Evolutionary conservation across 2,329 filamentous ascomycete species (phyloP).

Genomic region (Pseudogymnoascus sp.): DNA sequence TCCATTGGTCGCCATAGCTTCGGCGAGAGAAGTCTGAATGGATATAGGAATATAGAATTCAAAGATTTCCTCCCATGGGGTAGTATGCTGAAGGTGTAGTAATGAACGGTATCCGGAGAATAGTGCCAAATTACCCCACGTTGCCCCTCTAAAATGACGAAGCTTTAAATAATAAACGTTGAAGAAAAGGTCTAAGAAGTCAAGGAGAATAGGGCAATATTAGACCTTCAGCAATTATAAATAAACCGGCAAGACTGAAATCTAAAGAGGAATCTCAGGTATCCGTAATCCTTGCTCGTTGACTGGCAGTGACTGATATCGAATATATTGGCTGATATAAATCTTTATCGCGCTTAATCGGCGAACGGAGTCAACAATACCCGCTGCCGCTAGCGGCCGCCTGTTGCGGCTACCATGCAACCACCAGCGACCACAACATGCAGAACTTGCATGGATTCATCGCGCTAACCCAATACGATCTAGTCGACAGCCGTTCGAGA

Average conservation of each 20-base stretch:
- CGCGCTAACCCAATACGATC: not conserved
- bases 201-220: not conserved
- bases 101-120: not conserved
- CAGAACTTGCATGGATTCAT: not conserved
- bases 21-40: not conserved
- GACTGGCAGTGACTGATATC: not conserved
- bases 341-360: conserved; percentile 8
- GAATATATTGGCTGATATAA: not conserved
- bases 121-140: conserved; percentile 1
- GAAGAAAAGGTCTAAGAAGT: not conserved
- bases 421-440: conserved; percentile 7
- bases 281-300: not conserved
- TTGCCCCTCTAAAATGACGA: conserved; percentile 2
- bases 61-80: not conserved
- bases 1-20: not conserved
- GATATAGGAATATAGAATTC: not conserved
- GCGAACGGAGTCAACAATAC: conserved; percentile 1
- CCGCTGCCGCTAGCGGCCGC: conserved; percentile 1
- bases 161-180: not conserved
- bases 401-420: conserved; percentile 4
- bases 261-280: not conserved
- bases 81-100: not conserved
- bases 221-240: not conserved
- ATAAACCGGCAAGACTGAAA: not conserved
- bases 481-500: conserved; percentile 5